Base-by-base conservation (phyloP, 768 basidiomycete genomes). In the Pulveroboletus sp. region DNA sequence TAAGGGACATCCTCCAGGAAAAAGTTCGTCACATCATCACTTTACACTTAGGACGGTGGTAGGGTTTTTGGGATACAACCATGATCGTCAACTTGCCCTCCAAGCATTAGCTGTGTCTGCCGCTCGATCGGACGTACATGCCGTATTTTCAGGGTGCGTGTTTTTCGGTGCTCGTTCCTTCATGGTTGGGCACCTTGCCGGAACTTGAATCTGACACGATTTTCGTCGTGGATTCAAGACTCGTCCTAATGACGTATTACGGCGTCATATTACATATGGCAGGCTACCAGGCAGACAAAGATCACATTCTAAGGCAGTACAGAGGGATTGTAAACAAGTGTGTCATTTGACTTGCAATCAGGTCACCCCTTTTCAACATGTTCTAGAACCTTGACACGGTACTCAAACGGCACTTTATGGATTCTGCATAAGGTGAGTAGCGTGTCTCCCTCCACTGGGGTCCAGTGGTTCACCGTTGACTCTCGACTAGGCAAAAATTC, bases 191-290 rank as follows among this genome's bases (percentile, higher is more conserved):
- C 8, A 33, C 44, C n/a, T 21, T 21, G 21, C 21, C 4, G 21
- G 21, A 21, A 21, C 21, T 43, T 42, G 27, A 18, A 42, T 35
- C 44, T 46, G 33, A 53, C 31, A 21, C 17, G 18, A 30, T 41
- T 41, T 58, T 28, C 27, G n/a, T 9, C n/a, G 21, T 35, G 41
- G 8, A 41, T 21, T 37, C 15, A 48, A 86, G 85, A 13, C 70
- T 91, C n/a, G 78, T 86, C 0, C 67, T 92, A 8, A 90, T 92
- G 86, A 85, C 86, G 4, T 90, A 89, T 60, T 73, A 86, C 46
- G 84, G 88, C 26, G 76, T 83, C 44, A 78, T 89, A 5, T 73
- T 90, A 2, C 76, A 86, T 0, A 62, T 87, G 28, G 73, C 83
- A 6, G 89, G 89, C 2, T 92, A 82, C 57, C 88, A 87, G 60